A percentile compares a stretch with the other conserved stretches of the same genome.
These are phyloP conservation scores for Paraphoma sp. DNA, from an alignment of 2,329 filamentous ascomycete genomes.

Conservation along the genomic window DNA sequence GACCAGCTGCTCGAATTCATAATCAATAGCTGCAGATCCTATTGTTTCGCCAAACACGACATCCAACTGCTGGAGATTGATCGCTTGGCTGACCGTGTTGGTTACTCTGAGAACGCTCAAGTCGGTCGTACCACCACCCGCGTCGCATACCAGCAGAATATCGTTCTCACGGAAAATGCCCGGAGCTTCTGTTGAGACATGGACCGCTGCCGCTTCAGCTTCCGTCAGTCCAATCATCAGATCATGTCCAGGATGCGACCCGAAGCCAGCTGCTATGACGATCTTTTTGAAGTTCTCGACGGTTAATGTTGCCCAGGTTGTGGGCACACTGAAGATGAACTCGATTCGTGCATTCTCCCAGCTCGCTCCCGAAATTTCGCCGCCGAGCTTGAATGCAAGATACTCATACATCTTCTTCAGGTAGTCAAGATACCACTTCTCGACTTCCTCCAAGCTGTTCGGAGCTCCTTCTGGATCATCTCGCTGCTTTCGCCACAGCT, in stretches of 20 bases:
- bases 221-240: conserved; percentile 58
- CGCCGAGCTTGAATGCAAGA: conserved; percentile 48
- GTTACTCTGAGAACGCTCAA: conserved; percentile 47
- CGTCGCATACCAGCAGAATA: conserved; percentile 58
- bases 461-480: conserved; percentile 55
- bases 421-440: conserved; percentile 59
- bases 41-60: conserved; percentile 51
- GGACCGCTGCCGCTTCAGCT: conserved; percentile 61
- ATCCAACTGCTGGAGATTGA: conserved; percentile 44
- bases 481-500: conserved; percentile 51
- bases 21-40: conserved; percentile 51
- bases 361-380: conserved; percentile 46
- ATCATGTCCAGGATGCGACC: conserved; percentile 45
- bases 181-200: conserved; percentile 49
- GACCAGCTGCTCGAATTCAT: conserved; percentile 48
- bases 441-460: conserved; percentile 50
- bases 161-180: conserved; percentile 50
- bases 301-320: conserved; percentile 61
- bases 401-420: conserved; percentile 58
- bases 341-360: conserved; percentile 54
- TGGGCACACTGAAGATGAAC: conserved; percentile 65
- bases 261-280: conserved; percentile 59
- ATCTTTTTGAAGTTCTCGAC: conserved; percentile 60
- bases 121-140: conserved; percentile 58
- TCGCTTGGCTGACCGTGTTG: conserved; percentile 29